Evolutionary conservation across 1,139 yeast genomes (phyloP), one percentile per base, ranked within the genome.

Genomic region (Pichia sp.): DNA sequence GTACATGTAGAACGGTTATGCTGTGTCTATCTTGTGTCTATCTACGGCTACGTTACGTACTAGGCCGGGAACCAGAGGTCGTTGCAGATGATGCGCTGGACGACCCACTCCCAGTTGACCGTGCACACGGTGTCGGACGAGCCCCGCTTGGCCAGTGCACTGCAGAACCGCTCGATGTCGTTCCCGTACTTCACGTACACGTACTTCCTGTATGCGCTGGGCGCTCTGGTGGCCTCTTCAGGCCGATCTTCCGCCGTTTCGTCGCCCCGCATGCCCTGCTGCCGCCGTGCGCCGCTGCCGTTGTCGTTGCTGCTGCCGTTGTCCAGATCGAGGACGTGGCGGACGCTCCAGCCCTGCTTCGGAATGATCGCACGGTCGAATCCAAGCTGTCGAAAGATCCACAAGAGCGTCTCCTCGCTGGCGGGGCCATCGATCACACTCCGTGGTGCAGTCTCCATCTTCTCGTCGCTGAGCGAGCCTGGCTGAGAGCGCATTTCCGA

Each of bases 101-200:
- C 88, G 1, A 85, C 73, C 92, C 92, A 85, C 65, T 86, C 92
- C 85, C 89, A 84, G 61, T 79, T 73, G 7, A 82, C 50, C 27
- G 31, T 27, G 2, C 24, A 27, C 7, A 27, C 29, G 29, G 29
- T 27, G 29, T 27, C 29, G 29, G 6, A 20, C 3, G 3, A 20
- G 24, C 24, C 24, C 29, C 7, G 29, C 31, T 16, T 45, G 12
- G 3, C 27, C 8, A 31, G 17, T 24, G n/a, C 8, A 4, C 5
- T 29, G 29, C 38, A 24, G 16, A 49, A 53, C 7, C 17, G 29
- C 8, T 46, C 50, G 6, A 49, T 24, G 16, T 45, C 50, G 12
- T 14, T 24, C 2, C 55, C 55, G n/a, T 53, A 40, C 27, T 53
- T 50, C 4, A 53, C 8, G 43, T 53, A 52, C 2, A 52, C 6